These are phyloP conservation scores for Saxophila tyrrhenica DNA, from an alignment of 495 filamentous ascomycete species.

Conservation along the genomic window DNA sequence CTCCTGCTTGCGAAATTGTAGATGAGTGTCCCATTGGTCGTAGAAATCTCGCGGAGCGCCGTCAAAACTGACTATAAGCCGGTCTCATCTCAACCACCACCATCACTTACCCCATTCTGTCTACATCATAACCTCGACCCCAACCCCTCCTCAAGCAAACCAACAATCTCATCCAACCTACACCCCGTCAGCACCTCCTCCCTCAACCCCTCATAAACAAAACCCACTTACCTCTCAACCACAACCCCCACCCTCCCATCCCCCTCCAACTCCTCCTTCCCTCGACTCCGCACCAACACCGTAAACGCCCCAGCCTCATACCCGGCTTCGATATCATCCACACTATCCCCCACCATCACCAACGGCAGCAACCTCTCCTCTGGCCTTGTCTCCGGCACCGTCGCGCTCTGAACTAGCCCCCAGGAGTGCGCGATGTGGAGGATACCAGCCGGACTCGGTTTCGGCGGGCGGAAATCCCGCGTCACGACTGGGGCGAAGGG, in stretches of 20 bases:
- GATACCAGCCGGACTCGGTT: constrained; percentile 81
- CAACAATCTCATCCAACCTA: too few species aligned
- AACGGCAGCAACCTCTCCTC: constrained; percentile 22
- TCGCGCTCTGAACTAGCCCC: constrained; percentile 45
- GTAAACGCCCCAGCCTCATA: constrained; percentile 77
- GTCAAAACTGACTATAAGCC: too few species aligned
- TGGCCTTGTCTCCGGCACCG: constrained; percentile 19
- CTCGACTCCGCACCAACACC: constrained; percentile 73
- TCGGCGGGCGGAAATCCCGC: constrained; percentile 69
- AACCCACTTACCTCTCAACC: constrained; percentile 16
- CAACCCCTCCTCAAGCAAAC: too few species aligned
- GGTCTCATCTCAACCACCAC: too few species aligned
- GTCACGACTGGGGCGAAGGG: constrained; percentile 74
- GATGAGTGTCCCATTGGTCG: too few species aligned
- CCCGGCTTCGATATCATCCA: constrained; percentile 91
- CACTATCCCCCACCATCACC: constrained; percentile 71
- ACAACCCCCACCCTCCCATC: constrained; percentile 67
- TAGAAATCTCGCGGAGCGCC: too few species aligned
- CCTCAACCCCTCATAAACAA: too few species aligned
- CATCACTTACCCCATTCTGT: too few species aligned
- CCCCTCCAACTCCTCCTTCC: constrained; percentile 57
- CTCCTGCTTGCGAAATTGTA: too few species aligned
- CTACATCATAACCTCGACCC: too few species aligned
- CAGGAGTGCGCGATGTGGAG: constrained; percentile 69
- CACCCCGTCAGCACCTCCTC: too few species aligned